A percentile compares a stretch with the other conserved stretches of the same genome.
Conservation (phyloP, 2,329 filamentous ascomycete species). For the Alternaria incomplexa region DNA sequence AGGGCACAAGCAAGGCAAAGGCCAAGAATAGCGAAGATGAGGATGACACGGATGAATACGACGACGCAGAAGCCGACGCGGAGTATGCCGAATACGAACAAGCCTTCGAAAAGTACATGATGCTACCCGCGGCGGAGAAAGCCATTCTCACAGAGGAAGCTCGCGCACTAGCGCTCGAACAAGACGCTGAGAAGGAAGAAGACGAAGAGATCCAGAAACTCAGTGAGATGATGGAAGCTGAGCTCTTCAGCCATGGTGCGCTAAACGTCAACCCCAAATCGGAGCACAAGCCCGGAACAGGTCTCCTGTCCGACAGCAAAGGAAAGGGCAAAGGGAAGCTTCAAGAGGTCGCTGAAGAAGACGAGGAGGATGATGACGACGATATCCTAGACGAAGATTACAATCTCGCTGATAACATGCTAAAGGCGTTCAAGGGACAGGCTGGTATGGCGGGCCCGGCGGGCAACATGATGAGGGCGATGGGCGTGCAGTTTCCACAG, state of each 20-base stretch:
- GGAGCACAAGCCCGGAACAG: slow-evolving; percentile 15
- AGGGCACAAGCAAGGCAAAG: slow-evolving; percentile 63
- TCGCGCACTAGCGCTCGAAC: slow-evolving; percentile 46
- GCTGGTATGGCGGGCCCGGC: slow-evolving; percentile 84
- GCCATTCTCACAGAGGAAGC: slow-evolving; percentile 42
- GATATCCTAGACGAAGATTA: slow-evolving; percentile 75
- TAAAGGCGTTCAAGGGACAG: slow-evolving; percentile 93
- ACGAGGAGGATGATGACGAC: slow-evolving; percentile 55
- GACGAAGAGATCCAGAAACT: slow-evolving; percentile 68
- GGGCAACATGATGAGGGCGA: slow-evolving; percentile 83
- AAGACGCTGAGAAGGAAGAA: slow-evolving; percentile 49
- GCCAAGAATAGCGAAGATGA: slow-evolving; percentile 50
- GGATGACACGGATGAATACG: slow-evolving; percentile 41
- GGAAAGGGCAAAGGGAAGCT: slow-evolving; percentile 21
- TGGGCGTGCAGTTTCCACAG: slow-evolving; percentile 81
- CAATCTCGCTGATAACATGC: slow-evolving; percentile 85
- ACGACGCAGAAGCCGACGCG: slow-evolving; percentile 68
- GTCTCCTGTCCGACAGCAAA: slow-evolving; percentile 1
- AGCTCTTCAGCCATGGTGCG: slow-evolving; percentile 72
- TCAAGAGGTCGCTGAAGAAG: slow-evolving; percentile 36
- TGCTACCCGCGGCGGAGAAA: slow-evolving; percentile 57
- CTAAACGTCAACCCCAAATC: slow-evolving; percentile 54
- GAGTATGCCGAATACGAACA: slow-evolving; percentile 76
- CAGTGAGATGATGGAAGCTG: slow-evolving; percentile 72
- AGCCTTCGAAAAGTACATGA: slow-evolving; percentile 87